Evolutionary conservation across 805 yeast genomes (phyloP), one percentile per base, ranked within the genome.

Genomic region (Babjeviella inositovora): DNA sequence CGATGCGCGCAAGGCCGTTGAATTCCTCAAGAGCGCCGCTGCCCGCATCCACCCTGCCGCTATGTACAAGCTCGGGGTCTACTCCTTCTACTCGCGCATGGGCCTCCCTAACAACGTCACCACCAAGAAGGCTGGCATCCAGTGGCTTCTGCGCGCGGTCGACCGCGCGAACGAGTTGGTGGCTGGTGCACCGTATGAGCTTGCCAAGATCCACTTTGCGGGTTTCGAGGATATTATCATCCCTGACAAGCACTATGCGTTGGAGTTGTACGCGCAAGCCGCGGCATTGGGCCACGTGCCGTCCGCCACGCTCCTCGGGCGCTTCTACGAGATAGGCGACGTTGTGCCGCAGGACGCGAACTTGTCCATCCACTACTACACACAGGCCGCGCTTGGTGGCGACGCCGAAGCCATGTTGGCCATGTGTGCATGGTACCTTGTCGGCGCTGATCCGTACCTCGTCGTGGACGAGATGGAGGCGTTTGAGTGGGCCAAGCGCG

Each of bases 21-120:
- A 81, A 34, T 82, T 73, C 42, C 52, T 82, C 28, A 75, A 76
- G 41, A 70, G 71, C 39, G 94, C 97, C 0, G 93, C 97, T 0
- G 63, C 84, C 15, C 75, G 77, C 42, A 82, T 80, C 39, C 98
- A 87, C 45, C 84, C 96, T 0, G 85, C 93, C n/a, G 95, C 97
- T 4, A 82, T 87, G 93, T 77, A 74, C 53, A 80, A 85, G 43
- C 56, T 84, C 32, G 98, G 97, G 4, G 58, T 81, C 20, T 82
- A 85, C 35, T 75, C 82, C 18, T 90, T 76, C 47, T 68, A 82
- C 39, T 70, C 80, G 4, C 60, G 75, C 29, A 73, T 87, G 87
- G 96, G 97, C 1, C 43, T 87, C 16, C 55, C 74, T 2, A 58
- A 62, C 27, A 74, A 68, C 37, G 53, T 70, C 11, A 70, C 62